A percentile compares a stretch with the other conserved stretches of the same genome.
Conservation (phyloP, 1,284 basidiomycete species). For the Neonothopanus nambi region DNA sequence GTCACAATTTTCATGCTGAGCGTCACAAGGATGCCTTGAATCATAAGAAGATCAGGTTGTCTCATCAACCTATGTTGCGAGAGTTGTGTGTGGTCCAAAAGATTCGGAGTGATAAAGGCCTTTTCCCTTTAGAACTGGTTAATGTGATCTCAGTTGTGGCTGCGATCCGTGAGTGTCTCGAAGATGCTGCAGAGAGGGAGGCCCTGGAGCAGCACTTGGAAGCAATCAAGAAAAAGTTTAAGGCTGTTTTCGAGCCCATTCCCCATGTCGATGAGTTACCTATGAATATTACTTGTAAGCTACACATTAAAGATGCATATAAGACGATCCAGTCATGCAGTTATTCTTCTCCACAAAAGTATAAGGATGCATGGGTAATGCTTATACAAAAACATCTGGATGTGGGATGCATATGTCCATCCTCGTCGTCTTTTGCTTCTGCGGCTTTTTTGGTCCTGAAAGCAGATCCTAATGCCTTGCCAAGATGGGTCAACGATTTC, state of each 20-base stretch:
- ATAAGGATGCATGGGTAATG: conserved; percentile 26
- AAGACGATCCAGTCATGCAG: conserved; percentile 18
- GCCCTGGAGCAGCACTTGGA: too few species aligned
- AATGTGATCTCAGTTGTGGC: too few species aligned
- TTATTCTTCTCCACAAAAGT: conserved; percentile 29
- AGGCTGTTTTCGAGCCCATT: conserved; percentile 15
- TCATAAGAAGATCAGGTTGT: too few species aligned
- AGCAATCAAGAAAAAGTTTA: too few species aligned
- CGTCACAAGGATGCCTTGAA: too few species aligned
- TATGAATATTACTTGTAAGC: conserved; percentile 24
- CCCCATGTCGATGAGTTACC: conserved; percentile 23
- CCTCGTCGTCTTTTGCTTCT: conserved; percentile 26
- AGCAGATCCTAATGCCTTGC: conserved; percentile 29
- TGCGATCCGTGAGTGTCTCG: too few species aligned
- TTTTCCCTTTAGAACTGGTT: too few species aligned
- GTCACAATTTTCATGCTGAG: too few species aligned
- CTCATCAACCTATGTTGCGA: too few species aligned
- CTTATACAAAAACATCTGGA: conserved; percentile 29
- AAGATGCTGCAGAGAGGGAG: too few species aligned
- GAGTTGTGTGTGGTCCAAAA: too few species aligned
- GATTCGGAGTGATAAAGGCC: too few species aligned
- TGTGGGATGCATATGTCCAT: conserved; percentile 27
- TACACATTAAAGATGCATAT: conserved; percentile 25
- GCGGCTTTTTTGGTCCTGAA: conserved; percentile 36
- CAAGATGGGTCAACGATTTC: conserved; percentile 38